phyloP scores from a whole-genome alignment of 257 asterid species.

The Solanum peruvianum region DNA sequence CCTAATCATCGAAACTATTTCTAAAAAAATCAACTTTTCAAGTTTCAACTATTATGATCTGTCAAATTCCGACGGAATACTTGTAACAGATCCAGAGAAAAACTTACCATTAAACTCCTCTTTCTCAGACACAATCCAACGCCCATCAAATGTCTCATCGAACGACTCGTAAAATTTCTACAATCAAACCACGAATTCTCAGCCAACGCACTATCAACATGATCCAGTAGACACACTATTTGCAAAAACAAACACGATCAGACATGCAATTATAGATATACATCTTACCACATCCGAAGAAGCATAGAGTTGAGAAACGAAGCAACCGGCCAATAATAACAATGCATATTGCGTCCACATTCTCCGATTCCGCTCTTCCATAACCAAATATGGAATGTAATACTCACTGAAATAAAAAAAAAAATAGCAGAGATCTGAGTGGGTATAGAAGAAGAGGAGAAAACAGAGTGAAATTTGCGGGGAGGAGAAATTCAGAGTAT shows the following conservation, averaged over 20 bases:
- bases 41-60: background rate
- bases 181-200: background rate
- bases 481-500: background rate
- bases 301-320: constrained; percentile 55
- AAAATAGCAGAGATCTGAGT: background rate
- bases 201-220: background rate
- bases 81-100: constrained; percentile 1
- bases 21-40: background rate
- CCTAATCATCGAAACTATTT: background rate
- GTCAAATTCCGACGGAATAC: background rate
- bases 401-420: background rate
- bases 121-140: constrained; percentile 74
- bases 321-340: constrained; percentile 40
- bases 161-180: constrained; percentile 81
- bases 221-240: background rate
- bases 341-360: constrained; percentile 33
- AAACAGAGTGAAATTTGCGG: background rate
- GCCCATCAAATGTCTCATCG: constrained; percentile 63
- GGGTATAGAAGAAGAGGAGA: constrained; percentile 4
- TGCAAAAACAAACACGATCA: background rate
- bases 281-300: constrained; percentile 56
- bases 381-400: background rate
- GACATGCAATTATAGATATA: background rate
- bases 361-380: constrained; percentile 2
- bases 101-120: constrained; percentile 57